Conservation (phyloP, 2,329 filamentous ascomycete species). For the Colletotrichum tamarilloi region DNA sequence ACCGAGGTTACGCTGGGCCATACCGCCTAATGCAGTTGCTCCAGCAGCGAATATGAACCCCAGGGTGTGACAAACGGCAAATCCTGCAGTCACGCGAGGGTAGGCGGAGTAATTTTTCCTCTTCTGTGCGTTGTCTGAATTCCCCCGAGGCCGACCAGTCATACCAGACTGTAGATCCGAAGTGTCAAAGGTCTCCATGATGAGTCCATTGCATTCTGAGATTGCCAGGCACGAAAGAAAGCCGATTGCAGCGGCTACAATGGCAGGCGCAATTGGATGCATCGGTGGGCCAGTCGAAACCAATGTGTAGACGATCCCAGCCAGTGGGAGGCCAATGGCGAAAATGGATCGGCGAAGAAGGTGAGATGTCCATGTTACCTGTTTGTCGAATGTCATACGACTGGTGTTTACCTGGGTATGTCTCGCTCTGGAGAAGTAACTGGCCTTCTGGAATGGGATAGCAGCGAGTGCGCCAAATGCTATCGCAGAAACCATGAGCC, state of each 20-base stretch:
- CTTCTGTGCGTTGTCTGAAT: conserved; percentile 51
- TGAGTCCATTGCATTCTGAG: conserved; percentile 79
- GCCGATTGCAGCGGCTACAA: conserved; percentile 74
- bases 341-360: conserved; percentile 76
- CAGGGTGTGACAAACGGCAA: conserved; percentile 76
- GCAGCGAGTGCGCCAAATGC: conserved; percentile 76
- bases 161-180: conserved; percentile 81
- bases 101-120: conserved; percentile 81
- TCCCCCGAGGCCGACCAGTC: conserved; percentile 65
- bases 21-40: conserved; percentile 76
- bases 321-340: conserved; percentile 73
- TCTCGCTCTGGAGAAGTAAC: conserved; percentile 73
- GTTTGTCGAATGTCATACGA: conserved; percentile 73
- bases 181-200: conserved; percentile 87
- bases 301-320: conserved; percentile 74
- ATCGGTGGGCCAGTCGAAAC: conserved; percentile 72
- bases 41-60: conserved; percentile 77
- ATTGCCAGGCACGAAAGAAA: conserved; percentile 80
- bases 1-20: conserved; percentile 72
- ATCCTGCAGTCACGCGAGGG: conserved; percentile 77
- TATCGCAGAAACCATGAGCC: conserved; percentile 72
- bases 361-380: conserved; percentile 77
- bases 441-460: conserved; percentile 79
- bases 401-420: conserved; percentile 69
- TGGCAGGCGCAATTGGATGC: conserved; percentile 71